Conservation (phyloP, 371 early-diverging fungal species). For the Mucor ambiguus region DNA sequence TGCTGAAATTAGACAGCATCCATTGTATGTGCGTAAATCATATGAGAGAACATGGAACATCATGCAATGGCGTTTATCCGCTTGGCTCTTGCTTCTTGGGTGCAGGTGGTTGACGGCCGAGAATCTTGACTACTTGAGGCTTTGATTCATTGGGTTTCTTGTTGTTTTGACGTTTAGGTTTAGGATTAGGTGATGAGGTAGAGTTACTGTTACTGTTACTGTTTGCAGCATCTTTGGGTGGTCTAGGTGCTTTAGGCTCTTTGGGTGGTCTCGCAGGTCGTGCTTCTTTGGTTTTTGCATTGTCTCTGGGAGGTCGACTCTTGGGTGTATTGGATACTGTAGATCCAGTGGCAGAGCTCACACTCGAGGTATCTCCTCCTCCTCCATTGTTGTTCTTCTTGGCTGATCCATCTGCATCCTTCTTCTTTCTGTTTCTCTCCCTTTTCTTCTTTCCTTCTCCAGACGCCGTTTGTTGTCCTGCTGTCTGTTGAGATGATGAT, state of each 20-base stretch:
- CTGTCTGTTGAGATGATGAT: not conserved
- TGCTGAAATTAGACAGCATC: not conserved
- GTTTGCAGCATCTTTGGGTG: conserved; percentile 6
- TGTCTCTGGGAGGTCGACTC: conserved; percentile 1
- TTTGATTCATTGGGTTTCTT: conserved; percentile 14
- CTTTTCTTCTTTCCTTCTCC: conserved; percentile 18
- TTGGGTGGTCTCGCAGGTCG: conserved; percentile 5
- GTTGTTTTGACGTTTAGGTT: conserved; percentile 19
- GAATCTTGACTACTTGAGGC: conserved; percentile 33
- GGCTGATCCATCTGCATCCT: conserved; percentile 9
- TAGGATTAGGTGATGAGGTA: not conserved
- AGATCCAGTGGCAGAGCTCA: not conserved
- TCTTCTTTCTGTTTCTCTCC: conserved; percentile 24
- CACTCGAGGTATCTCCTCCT: not conserved
- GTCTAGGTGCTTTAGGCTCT: conserved; percentile 15
- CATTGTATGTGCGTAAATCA: not conserved
- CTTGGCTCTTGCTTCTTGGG: not conserved
- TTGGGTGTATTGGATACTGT: not conserved
- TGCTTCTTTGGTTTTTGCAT: conserved; percentile 7
- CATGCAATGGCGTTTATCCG: not conserved
- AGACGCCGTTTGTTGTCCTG: not conserved
- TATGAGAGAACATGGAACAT: not conserved
- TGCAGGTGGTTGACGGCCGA: conserved; percentile 30
- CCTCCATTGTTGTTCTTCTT: not conserved
- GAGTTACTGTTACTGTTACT: not conserved